phyloP scores from a whole-genome alignment of 116 monocot genomes.

The Dioscorea cayenensis region DNA sequence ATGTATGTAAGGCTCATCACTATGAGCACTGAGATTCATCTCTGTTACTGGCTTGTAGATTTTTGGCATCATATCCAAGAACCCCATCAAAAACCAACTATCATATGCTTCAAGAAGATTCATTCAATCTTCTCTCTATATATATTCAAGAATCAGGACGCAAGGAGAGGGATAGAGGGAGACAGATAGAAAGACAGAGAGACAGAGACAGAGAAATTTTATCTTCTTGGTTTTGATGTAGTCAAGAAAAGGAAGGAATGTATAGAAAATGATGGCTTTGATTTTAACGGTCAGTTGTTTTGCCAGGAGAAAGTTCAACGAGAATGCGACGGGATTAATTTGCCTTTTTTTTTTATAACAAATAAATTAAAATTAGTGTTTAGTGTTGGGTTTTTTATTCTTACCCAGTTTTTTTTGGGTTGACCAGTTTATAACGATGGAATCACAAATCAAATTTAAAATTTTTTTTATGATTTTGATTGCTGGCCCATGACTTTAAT shows the following conservation, averaged over 20 bases:
- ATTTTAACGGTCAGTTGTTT: neutral
- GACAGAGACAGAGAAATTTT: neutral
- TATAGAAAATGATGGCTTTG: neutral
- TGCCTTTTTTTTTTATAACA: too few species aligned
- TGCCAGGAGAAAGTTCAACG: neutral
- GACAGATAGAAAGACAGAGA: too few species aligned
- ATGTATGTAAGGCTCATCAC: conserved; percentile 58
- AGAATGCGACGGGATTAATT: neutral
- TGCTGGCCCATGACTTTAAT: too few species aligned
- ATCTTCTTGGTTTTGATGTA: neutral
- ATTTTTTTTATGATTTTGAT: too few species aligned
- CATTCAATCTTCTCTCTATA: too few species aligned
- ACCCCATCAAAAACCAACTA: conserved; percentile 45
- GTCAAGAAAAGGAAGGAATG: neutral
- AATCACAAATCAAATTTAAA: too few species aligned
- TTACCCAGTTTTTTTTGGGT: too few species aligned
- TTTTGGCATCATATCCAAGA: conserved; percentile 49
- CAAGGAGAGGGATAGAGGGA: neutral
- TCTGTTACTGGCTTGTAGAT: conserved; percentile 63
- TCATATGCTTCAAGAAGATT: too few species aligned
- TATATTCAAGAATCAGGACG: neutral
- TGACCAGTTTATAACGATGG: too few species aligned
- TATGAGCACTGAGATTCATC: conserved; percentile 56
- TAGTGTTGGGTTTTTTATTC: too few species aligned
- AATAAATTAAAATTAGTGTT: too few species aligned